Evolutionary conservation across 176 grass and related monocot genomes (phyloP).

Genomic region (Panicum miliaceum): DNA sequence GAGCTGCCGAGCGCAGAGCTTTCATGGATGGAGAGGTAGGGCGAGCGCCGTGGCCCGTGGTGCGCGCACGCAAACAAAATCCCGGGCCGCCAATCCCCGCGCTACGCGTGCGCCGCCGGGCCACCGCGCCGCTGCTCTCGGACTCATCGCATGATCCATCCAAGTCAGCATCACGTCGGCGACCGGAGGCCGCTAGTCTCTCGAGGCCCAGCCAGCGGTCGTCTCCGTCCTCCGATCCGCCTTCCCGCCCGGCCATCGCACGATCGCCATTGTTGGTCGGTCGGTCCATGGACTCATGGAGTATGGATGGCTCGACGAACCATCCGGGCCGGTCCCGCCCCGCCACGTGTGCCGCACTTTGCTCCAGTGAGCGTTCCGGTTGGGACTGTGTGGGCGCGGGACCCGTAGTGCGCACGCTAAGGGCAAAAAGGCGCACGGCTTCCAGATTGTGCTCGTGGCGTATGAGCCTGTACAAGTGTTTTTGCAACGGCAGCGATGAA

Average conservation of each 20-base stretch:
- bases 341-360: constrained; percentile 15
- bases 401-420: not conserved
- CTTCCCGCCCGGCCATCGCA: too few species aligned
- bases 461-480: not conserved
- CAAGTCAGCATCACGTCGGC: not conserved
- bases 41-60: too few species aligned
- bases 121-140: not conserved
- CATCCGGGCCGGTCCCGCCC: not conserved
- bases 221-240: too few species aligned
- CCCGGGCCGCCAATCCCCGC: not conserved
- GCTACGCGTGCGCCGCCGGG: not conserved
- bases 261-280: not conserved
- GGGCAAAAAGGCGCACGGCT: not conserved
- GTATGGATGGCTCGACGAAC: not conserved
- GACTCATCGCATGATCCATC: not conserved
- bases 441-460: constrained; percentile 2
- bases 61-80: not conserved
- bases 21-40: not conserved
- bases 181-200: not conserved
- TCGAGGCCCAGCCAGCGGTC: too few species aligned
- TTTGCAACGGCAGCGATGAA: not conserved
- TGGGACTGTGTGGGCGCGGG: not conserved
- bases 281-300: not conserved
- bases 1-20: not conserved
- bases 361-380: not conserved